Conservation (phyloP, 805 yeast species). For the Peterozyma toletana region DNA sequence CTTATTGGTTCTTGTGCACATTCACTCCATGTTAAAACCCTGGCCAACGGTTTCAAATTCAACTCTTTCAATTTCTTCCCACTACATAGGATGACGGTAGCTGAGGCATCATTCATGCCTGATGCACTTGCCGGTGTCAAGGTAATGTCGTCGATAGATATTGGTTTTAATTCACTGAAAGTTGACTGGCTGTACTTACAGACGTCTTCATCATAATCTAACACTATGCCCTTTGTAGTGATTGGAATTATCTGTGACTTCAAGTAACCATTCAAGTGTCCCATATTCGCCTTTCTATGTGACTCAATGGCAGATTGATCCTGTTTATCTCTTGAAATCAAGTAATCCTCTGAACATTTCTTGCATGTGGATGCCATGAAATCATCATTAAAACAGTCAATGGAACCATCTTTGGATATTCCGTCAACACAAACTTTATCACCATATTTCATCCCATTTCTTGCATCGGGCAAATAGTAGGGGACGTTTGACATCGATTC, state of each 20-base stretch:
- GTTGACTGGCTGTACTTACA: constrained; percentile 25
- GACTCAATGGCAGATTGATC: constrained; percentile 82
- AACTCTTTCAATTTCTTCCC: constrained; percentile 79
- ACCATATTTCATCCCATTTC: constrained; percentile 88
- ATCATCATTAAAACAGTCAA: constrained; percentile 79
- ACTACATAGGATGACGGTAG: constrained; percentile 84
- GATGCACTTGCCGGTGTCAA: constrained; percentile 97
- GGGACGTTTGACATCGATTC: constrained; percentile 97
- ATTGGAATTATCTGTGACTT: constrained; percentile 76
- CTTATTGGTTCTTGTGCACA: constrained; percentile 93
- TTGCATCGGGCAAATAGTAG: constrained; percentile 67
- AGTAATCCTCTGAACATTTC: constrained; percentile 82
- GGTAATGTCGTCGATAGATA: constrained; percentile 89
- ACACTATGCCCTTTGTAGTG: constrained; percentile 71
- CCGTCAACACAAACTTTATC: constrained; percentile 77
- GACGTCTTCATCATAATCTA: constrained; percentile 78
- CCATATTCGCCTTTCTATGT: constrained; percentile 78
- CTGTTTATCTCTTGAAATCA: constrained; percentile 74
- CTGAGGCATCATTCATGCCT: constrained; percentile 94
- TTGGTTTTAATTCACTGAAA: constrained; percentile 77
- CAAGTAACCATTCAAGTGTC: constrained; percentile 78
- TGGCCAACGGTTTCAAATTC: constrained; percentile 81
- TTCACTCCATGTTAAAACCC: constrained; percentile 92
- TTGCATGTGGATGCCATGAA: constrained; percentile 98
- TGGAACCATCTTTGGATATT: constrained; percentile 82